Conservation (phyloP, 306 rosid genomes). For the Quercus dentata region DNA sequence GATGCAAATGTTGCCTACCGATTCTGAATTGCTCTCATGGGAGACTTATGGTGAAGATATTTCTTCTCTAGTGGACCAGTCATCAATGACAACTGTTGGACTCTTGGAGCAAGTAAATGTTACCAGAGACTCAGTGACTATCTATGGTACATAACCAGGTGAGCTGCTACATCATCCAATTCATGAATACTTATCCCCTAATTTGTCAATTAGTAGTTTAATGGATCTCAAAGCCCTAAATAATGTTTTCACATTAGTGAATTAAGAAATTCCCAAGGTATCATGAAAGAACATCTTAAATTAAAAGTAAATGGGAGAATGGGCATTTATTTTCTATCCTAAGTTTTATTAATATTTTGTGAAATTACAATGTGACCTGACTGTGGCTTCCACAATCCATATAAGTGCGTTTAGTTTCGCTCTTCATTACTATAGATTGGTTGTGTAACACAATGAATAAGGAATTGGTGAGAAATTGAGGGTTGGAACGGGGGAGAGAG, state of each 20-base stretch:
- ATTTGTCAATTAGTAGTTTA: not conserved
- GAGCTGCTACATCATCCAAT: slow-evolving; percentile 15
- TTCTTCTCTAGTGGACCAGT: slow-evolving; percentile 57
- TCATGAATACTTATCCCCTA: not conserved
- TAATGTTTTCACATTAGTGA: not conserved
- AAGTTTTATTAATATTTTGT: not conserved
- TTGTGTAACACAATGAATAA: not conserved
- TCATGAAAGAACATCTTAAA: not conserved
- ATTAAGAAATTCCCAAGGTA: not conserved
- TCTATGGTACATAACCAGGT: slow-evolving; percentile 95
- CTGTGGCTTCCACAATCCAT: too few relatives aligned
- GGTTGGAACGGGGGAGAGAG: not conserved
- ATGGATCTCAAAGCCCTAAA: not conserved
- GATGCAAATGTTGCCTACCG: slow-evolving; percentile 60
- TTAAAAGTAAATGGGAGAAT: not conserved
- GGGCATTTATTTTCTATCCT: not conserved
- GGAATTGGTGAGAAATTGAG: not conserved
- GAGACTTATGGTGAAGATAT: slow-evolving; percentile 72
- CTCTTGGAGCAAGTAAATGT: slow-evolving; percentile 78
- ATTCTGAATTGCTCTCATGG: slow-evolving; percentile 65
- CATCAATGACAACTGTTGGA: slow-evolving; percentile 53
- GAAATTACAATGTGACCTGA: too few relatives aligned
- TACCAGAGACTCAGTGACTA: slow-evolving; percentile 89
- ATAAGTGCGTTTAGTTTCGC: not conserved
- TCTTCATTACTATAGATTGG: not conserved